These are phyloP conservation scores for Talaromyces islandicus DNA, from an alignment of 2,329 filamentous ascomycete species.

Conservation along the genomic window DNA sequence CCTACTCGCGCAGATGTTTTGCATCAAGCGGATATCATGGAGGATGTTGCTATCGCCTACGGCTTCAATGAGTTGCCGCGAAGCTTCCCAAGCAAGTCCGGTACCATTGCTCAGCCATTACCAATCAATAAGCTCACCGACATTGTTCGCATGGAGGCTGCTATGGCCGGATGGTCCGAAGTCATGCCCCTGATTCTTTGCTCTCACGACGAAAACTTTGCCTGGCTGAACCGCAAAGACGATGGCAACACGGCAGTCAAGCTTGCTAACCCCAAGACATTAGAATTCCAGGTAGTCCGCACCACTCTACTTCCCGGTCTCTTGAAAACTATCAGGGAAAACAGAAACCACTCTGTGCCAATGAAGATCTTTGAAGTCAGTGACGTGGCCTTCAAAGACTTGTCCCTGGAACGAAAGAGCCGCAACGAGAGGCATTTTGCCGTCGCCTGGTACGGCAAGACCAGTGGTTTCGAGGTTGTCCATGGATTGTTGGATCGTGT, in stretches of 20 bases:
- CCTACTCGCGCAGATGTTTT: conserved; percentile 89
- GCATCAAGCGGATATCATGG: conserved; percentile 97
- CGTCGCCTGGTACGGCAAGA: conserved; percentile 93
- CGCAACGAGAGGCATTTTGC: conserved; percentile 93
- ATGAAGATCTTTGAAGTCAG: conserved; percentile 90
- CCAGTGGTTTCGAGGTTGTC: conserved; percentile 88
- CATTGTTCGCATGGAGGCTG: conserved; percentile 80
- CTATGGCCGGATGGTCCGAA: conserved; percentile 93
- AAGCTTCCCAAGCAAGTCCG: conserved; percentile 76
- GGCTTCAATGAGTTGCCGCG: conserved; percentile 95
- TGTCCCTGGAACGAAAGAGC: conserved; percentile 71
- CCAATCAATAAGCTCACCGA: conserved; percentile 92
- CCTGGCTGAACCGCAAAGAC: conserved; percentile 84
- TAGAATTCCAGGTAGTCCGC: conserved; percentile 88
- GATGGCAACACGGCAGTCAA: conserved; percentile 76
- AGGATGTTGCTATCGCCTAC: conserved; percentile 93
- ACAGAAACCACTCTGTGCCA: conserved; percentile 80
- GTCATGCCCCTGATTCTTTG: conserved; percentile 95
- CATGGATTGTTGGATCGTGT: conserved; percentile 90
- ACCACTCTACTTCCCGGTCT: conserved; percentile 81
- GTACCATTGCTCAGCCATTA: conserved; percentile 78
- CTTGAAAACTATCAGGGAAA: conserved; percentile 89
- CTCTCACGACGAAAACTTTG: conserved; percentile 97
- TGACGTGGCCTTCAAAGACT: conserved; percentile 88
- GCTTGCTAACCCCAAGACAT: conserved; percentile 87